Evolutionary conservation across 257 asterid genomes (phyloP), one percentile per base, ranked within the genome.

Genomic region (Lavandula angustifolia): DNA sequence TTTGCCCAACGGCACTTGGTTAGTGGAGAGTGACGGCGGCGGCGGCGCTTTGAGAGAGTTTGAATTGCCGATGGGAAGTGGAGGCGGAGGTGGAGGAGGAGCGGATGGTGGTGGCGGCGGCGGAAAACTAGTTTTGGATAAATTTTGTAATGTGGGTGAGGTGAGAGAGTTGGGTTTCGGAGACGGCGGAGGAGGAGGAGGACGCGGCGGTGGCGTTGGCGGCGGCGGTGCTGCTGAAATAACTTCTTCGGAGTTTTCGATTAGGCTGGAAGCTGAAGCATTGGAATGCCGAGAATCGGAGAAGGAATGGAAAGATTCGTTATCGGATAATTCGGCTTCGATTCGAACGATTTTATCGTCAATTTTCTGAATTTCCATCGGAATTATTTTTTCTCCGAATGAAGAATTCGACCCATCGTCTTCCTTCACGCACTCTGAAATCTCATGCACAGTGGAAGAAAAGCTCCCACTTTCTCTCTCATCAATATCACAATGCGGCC

Each of bases 251-350:
- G 76, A 75, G 44, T 54, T 64, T 18, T 82, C 95, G 31, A 69
- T 41, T 34, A 69, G 17, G 78, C 78, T 84, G 53, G 58, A 47
- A 44, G 79, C 79, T 29, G 96, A 89, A 66, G 84, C 95, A 70
- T 78, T 81, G 47, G 98, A 86, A 53, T 79, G 67, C 58, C 91
- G 81, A 2, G 95, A 86, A 66, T 80, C 82, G 57, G 85, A 80
- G 4, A 88, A 31, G 3, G 95, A 88, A 74, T 88, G 95, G 66
- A 88, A 92, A 11, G 95, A 88, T 70, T 85, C 97, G 11, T 87
- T 84, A 33, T 87, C 91, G 66, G 85, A 87, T 43, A 84, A 79
- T 73, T 72, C 65, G 56, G 42, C 64, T 44, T 53, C 80, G 11
- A 75, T 82, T 1, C 38, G 35, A 29, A 72, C 54, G 9, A 48